Evolutionary conservation across 495 filamentous ascomycete genomes (phyloP), one percentile per base, ranked within the genome.

Genomic region (Physcia stellaris): DNA sequence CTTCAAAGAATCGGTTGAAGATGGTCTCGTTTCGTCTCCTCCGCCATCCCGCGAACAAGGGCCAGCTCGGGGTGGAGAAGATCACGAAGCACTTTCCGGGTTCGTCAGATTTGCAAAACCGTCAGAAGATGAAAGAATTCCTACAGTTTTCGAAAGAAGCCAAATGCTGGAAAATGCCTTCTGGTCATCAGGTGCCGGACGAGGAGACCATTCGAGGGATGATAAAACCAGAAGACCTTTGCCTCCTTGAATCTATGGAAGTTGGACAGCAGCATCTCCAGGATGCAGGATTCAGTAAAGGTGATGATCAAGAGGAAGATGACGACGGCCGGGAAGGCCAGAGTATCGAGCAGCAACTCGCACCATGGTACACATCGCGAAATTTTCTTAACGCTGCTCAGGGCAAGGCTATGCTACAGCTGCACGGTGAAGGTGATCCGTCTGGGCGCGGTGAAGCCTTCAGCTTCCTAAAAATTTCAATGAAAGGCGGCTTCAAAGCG

Each of bases 401-500:
- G 48, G 84, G 86, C 21, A 99, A 99, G 55, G 90, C 90, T 6
- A 99, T 99, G 90, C 71, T 99, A 32, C 75, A 82, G 41, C 74
- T 99, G 7, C 83, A 95, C 49, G 90, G 90, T 13, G 79, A 87
- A 45, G 90, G 92, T 22, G 90, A 99, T 53, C 90, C 90, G n/a
- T 90, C 86, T 6, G 84, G 86, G 9, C 81, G 84, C 47, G 90
- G 90, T 2, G 77, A 93, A 40, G 90, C 83, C 2, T 88, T 95
- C 63, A 94, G 80, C 54, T 94, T 95, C 55, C 80, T 99, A 47
- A 83, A 86, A 50, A 94, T 85, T 0, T 92, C 83, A 10, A 99
- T 99, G 90, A 99, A 99, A 57, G 90, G 90, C 32, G 90, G 90
- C 2, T 99, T 90, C 61, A 83, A 92, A 49, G 81, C 86, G 22